phyloP scores from a whole-genome alignment of 441 rosid genomes.

The Populus tomentosa region DNA sequence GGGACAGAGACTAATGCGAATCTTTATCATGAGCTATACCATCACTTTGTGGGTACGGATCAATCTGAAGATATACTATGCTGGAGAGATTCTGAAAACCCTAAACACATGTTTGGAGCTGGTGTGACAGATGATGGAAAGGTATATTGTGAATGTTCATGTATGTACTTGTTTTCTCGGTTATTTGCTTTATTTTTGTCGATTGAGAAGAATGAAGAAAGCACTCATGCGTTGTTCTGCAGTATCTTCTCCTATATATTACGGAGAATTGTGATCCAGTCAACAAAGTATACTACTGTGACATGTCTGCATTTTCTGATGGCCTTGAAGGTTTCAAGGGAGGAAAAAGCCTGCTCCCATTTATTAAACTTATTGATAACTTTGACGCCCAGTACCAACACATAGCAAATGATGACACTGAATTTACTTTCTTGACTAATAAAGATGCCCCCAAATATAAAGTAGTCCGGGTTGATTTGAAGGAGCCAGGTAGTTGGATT shows the following conservation, averaged over 20 bases:
- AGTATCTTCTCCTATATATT: no score
- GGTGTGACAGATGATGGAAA: slow-evolving; percentile 76
- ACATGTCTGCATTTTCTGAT: no score
- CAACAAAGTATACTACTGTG: no score
- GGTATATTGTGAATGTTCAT: slow-evolving; percentile 30
- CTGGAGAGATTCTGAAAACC: slow-evolving; percentile 39
- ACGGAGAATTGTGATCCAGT: no score
- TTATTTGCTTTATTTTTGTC: neutral
- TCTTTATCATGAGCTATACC: no score
- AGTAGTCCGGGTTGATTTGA: slow-evolving; percentile 74
- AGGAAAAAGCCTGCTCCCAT: no score
- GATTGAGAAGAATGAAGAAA: neutral
- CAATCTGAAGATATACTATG: no score
- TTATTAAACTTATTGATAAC: slow-evolving; percentile 57
- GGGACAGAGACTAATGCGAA: no score
- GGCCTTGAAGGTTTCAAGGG: no score
- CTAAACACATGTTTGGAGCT: slow-evolving; percentile 53
- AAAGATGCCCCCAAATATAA: slow-evolving; percentile 88
- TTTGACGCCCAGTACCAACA: slow-evolving; percentile 59
- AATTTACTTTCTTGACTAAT: slow-evolving; percentile 78
- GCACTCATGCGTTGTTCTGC: slow-evolving; percentile 22
- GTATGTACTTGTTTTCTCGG: neutral
- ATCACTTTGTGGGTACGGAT: no score
- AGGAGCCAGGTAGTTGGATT: slow-evolving; percentile 68
- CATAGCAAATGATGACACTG: slow-evolving; percentile 72